Base-by-base conservation (phyloP, 2,329 filamentous ascomycete genomes). In the Peltaster fructicola region DNA sequence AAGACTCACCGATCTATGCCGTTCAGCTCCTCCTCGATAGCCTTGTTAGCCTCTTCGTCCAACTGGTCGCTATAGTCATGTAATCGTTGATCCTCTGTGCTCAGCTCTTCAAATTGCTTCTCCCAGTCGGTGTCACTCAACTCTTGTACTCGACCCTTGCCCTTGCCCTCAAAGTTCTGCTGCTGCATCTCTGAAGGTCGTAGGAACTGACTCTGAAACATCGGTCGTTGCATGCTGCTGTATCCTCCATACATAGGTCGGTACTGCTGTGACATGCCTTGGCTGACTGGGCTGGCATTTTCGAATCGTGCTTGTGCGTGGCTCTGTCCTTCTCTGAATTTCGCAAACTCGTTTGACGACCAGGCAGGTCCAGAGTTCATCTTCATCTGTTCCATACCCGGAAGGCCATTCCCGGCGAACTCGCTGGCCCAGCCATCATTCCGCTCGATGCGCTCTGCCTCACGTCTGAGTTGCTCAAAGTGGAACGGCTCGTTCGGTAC, bases 81-180 rank as follows among this genome's bases (percentile, higher is more conserved):
- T n/a, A n/a, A n/a, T n/a, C n/a, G n/a, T 33, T 62, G 51, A 40
- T 65, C 54, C 44, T 73, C 65, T 34, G 74, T 56, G 48, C 85
- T 80, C 47, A 93, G 73, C 52, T 88, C 71, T 29, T 81, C 78
- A 51, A 98, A 98, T 51, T 95, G 82, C 41, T 82, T 80, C 53
- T 95, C 85, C 88, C 88, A 95, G 45, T 91, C 76, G 44, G 75
- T 51, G 40, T 98, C 85, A 47, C 93, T 81, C 13, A 95, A 66
- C 56, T 95, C 88, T 8, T 95, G 74, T 56, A 95, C 68, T 17
- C 66, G 57, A 5, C 59, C 69, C 52, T 90, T 91, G 18, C 78
- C 84, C 50, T 95, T 95, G 30, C 77, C 79, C 51, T 82, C 52
- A 20, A 58, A 54, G 35, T 56, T 47, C 30, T 44, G 35, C 34